phyloP scores from a whole-genome alignment of 345 rosid species.

The Gossypium australe region DNA sequence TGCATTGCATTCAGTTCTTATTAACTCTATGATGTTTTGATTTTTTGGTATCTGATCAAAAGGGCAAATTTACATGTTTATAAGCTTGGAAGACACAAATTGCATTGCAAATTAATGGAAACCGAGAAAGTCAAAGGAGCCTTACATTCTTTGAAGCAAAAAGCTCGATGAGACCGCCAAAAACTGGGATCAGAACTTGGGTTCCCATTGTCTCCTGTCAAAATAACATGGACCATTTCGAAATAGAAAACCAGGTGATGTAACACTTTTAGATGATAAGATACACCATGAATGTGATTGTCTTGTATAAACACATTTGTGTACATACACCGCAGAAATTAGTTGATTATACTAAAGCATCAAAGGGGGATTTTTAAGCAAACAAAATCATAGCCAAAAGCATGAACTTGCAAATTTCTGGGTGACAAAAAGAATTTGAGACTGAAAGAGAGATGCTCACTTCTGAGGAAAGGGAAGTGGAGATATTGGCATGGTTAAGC shows the following conservation, averaged over 20 bases:
- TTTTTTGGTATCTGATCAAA: too few relatives aligned
- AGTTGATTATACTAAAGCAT: not conserved
- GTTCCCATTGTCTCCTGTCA: constrained; percentile 52
- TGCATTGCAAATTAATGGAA: not conserved
- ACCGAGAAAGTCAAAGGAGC: not conserved
- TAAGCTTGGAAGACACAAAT: not conserved
- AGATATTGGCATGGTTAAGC: constrained; percentile 27
- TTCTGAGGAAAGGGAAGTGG: constrained; percentile 26
- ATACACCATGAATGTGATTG: not conserved
- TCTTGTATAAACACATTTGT: not conserved
- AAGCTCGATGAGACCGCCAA: constrained; percentile 76
- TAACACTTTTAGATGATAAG: not conserved
- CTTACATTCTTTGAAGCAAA: constrained; percentile 56
- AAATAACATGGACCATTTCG: constrained; percentile 2
- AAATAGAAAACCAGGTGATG: not conserved
- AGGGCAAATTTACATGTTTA: not conserved
- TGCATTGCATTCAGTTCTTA: constrained; percentile 36
- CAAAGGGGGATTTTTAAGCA: not conserved
- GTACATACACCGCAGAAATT: not conserved
- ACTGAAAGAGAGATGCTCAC: constrained; percentile 26
- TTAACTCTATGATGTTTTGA: constrained; percentile 25
- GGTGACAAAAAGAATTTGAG: not conserved
- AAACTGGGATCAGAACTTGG: constrained; percentile 57
- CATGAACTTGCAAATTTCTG: not conserved
- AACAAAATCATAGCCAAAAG: not conserved